Evolutionary conservation across 2,329 filamentous ascomycete species (phyloP), one percentile per base, ranked within the genome.

Genomic region (Thielaviopsis musarum): DNA sequence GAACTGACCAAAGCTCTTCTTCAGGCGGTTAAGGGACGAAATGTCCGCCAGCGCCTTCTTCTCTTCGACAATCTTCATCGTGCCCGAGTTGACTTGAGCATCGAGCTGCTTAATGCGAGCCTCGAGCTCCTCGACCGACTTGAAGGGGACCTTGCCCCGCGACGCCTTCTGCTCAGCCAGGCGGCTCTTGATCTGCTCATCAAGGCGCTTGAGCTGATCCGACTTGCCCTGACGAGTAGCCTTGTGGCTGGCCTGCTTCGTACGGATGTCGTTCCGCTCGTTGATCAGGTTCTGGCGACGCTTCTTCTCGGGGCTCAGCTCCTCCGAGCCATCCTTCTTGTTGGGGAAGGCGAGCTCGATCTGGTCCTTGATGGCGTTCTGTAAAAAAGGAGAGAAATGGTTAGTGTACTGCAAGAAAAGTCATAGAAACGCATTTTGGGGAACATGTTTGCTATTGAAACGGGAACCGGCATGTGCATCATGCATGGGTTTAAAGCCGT

Each of bases 21-120:
- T 88, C 68, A 87, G 81, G 77, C 94, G 95, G 72, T 87, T 85
- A 65, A 97, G 76, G 70, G 75, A 85, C 55, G 86, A 87, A 66
- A 95, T 85, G 67, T 96, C 89, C 56, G 80, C 75, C 21, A 97
- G 78, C 9, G 88, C 84, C 80, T 96, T 97, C 79, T 89, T 94
- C 81, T 97, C 93, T 67, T 98, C 93, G 12, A 97, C 93, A 57
- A 98, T 77, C 75, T 91, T 95, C 86, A 98, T 91, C 70, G 81
- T 86, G 64, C 91, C 91, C 41, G 83, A 81, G 71, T 95, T 88
- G 66, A 97, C 90, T 70, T 91, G 81, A 72, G 85, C 85, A 65
- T 95, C 88, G 58, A 96, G 82, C 57, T 78, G 77, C 62, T 81
- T 79, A 66, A 97, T 93, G 72, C 93, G 83, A 64, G 79, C 78